Conservation (phyloP, 139 green algal species). For the Pseudopediastrum boryanum region DNA sequence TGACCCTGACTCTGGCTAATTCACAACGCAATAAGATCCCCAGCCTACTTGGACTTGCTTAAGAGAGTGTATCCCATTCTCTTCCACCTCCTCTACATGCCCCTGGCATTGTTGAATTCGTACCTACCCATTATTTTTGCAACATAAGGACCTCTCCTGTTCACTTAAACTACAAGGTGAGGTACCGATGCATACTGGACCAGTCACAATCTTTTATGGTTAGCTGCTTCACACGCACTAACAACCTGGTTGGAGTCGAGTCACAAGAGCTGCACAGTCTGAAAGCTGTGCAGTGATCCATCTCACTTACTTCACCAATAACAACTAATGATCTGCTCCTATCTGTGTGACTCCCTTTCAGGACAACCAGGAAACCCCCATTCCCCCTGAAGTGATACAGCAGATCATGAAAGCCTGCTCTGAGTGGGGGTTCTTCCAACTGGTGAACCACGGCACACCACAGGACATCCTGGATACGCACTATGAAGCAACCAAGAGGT, state of each 20-base stretch:
- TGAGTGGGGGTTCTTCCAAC: constrained; percentile 48
- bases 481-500: constrained; percentile 10
- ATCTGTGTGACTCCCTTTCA: neutral
- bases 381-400: constrained; percentile 14
- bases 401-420: constrained; percentile 23
- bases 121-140: too few relatives aligned
- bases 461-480: constrained; percentile 2
- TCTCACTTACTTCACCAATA: neutral
- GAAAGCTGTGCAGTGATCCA: neutral
- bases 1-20: too few relatives aligned
- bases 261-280: neutral
- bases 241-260: neutral
- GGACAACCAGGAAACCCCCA: neutral
- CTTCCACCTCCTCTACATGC: too few relatives aligned
- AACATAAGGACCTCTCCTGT: too few relatives aligned
- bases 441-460: constrained; percentile 48
- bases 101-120: too few relatives aligned
- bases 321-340: neutral
- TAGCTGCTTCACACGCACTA: too few relatives aligned
- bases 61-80: too few relatives aligned
- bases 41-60: too few relatives aligned
- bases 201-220: too few relatives aligned
- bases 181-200: too few relatives aligned
- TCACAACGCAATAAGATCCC: too few relatives aligned
- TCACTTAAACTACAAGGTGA: too few relatives aligned